These are phyloP conservation scores for Pichia rugopelliculosa DNA, from an alignment of 805 yeast species.

Conservation along the genomic window DNA sequence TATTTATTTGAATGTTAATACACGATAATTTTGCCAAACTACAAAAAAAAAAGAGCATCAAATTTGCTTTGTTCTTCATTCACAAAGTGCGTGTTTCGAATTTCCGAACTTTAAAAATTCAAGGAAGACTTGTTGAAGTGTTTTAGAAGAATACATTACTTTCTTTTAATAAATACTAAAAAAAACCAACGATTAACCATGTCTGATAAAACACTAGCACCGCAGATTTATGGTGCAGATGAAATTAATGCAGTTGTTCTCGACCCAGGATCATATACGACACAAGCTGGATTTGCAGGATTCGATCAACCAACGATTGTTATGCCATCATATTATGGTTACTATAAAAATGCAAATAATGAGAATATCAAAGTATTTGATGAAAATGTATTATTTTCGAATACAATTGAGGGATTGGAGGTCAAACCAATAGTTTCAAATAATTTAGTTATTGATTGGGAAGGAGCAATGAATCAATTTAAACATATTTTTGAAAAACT, in stretches of 20 bases:
- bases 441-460: conserved; percentile 75
- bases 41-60: no score
- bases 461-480: conserved; percentile 72
- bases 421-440: conserved; percentile 54
- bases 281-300: conserved; percentile 89
- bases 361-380: conserved; percentile 16
- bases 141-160: not conserved
- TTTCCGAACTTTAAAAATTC: no score
- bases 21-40: not conserved
- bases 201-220: conserved; percentile 29
- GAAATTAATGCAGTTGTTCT: conserved; percentile 87
- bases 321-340: conserved; percentile 63
- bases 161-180: not conserved
- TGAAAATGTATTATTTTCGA: conserved; percentile 26
- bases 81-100: not conserved
- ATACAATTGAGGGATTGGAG: conserved; percentile 44
- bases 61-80: no score
- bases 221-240: conserved; percentile 57
- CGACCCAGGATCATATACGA: conserved; percentile 81
- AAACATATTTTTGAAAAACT: conserved; percentile 48
- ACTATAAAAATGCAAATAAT: not conserved
- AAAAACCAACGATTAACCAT: no score
- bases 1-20: not conserved
- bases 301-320: conserved; percentile 78
- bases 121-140: no score